phyloP scores from a whole-genome alignment of 2,329 filamentous ascomycete species.

The Macrophomina phaseolina region DNA sequence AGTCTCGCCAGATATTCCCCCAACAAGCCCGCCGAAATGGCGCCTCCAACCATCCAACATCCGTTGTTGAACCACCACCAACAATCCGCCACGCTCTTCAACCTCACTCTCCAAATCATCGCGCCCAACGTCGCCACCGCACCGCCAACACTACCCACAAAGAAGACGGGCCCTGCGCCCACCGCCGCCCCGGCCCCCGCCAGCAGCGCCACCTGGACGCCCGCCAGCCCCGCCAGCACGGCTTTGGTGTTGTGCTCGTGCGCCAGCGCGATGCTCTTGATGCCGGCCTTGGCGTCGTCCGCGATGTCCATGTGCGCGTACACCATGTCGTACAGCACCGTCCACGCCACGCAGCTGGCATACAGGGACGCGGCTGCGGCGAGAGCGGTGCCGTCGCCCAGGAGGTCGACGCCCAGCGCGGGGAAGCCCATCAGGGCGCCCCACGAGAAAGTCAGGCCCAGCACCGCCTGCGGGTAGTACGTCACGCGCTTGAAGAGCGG shows the following conservation, averaged over 20 bases:
- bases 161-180: constrained; percentile 65
- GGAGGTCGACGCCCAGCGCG: constrained; percentile 77
- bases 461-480: constrained; percentile 83
- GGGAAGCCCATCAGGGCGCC: constrained; percentile 88
- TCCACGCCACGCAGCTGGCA: constrained; percentile 82
- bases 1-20: constrained; percentile 56
- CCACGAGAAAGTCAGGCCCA: constrained; percentile 88
- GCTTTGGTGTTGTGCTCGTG: constrained; percentile 79
- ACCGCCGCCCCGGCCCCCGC: constrained; percentile 70
- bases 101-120: constrained; percentile 65
- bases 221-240: constrained; percentile 73
- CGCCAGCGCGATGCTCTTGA: constrained; percentile 84
- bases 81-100: constrained; percentile 63
- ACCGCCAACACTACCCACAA: constrained; percentile 63
- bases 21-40: constrained; percentile 60
- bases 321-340: constrained; percentile 88
- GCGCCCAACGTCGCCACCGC: constrained; percentile 59
- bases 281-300: constrained; percentile 83
- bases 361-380: constrained; percentile 74
- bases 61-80: constrained; percentile 71
- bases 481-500: constrained; percentile 86
- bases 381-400: constrained; percentile 67
- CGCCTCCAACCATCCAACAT: constrained; percentile 66
- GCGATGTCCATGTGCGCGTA: constrained; percentile 92
- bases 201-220: constrained; percentile 71